phyloP scores from a whole-genome alignment of 345 rosid genomes.

The Boechera stricta region DNA sequence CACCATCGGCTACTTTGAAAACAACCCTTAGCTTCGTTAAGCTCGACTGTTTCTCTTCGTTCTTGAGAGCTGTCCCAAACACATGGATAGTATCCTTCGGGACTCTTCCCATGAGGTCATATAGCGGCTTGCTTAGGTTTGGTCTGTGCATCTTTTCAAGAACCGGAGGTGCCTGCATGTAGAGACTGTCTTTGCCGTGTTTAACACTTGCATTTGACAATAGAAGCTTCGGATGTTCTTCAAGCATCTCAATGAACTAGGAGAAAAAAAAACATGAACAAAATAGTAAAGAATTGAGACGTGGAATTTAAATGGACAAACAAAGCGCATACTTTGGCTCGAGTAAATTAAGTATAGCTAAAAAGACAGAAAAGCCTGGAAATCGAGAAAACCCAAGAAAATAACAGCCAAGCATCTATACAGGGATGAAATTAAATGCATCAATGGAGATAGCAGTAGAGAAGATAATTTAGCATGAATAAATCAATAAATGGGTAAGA shows the following conservation, averaged over 20 bases:
- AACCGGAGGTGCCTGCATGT: slow-evolving; percentile 97
- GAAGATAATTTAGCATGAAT: slow-evolving; percentile 10
- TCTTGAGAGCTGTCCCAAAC: slow-evolving; percentile 55
- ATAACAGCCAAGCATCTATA: slow-evolving; percentile 9
- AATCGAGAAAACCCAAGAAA: background rate
- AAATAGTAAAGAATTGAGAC: slow-evolving; percentile 5
- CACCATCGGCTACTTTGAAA: slow-evolving; percentile 76
- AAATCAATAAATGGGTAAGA: background rate
- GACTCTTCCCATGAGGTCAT: slow-evolving; percentile 77
- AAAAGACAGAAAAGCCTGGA: background rate
- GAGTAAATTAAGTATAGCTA: background rate
- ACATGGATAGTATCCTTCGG: slow-evolving; percentile 62
- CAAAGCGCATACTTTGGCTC: background rate
- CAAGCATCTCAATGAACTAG: slow-evolving; percentile 82
- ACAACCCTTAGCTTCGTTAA: slow-evolving; percentile 65
- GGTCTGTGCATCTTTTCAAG: slow-evolving; percentile 87
- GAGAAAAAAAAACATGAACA: background rate
- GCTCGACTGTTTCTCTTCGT: slow-evolving; percentile 64
- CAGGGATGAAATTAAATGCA: background rate
- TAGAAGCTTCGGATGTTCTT: slow-evolving; percentile 74
- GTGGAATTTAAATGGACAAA: background rate
- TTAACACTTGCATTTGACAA: slow-evolving; percentile 78
- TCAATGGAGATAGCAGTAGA: background rate
- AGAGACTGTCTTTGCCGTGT: slow-evolving; percentile 64
- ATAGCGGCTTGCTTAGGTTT: slow-evolving; percentile 64